Base-by-base conservation (phyloP, 2,329 filamentous ascomycete genomes). In the Colletotrichum caudatum region DNA sequence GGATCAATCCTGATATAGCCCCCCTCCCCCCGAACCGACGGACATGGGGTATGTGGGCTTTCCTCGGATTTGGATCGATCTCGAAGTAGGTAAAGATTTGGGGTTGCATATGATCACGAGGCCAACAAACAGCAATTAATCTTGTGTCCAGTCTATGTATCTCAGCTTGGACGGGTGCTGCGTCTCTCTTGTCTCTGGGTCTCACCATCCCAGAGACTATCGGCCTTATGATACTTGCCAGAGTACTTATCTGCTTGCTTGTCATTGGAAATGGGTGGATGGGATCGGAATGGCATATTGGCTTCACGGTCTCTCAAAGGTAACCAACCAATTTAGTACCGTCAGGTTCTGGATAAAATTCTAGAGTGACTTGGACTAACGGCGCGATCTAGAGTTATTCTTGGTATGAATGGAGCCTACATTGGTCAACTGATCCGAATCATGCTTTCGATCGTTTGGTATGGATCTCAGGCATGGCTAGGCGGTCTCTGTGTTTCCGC, bases 1-100 rank as follows among this genome's bases (percentile, higher is more conserved):
- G 85, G 85, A 84, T 83, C 35, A 87, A 87, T 68, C 83, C 83
- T 74, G 81, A 82, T 54, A 75, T 82, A 39, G 79, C 80, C 16
- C 80, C 81, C n/a, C 74, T 82, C 8, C 78, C 85, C n/a, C 81
- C 82, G 2, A 80, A 81, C 67, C 78, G 83, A 63, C 78, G 84
- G 73, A 86, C 84, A 50, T 86, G 85, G 85, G 83, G 71, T 12
- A 12, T 73, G 3, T 74, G 66, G 73, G 67, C 75, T 12, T 76
- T 73, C 46, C 70, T 75, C 11, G 74, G 74, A 1, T 75, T 74
- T 37, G 74, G 74, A 3, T 74, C 73, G 14, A 75, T 74, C 61
- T 73, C 73, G 35, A 74, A 74, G 73, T 73, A 56, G 57, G 72
- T 59, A n/a, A 2, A 56, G 8, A 0, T 56, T 2, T 7, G 20